phyloP scores from a whole-genome alignment of 169 alveolate genomes.

The Perkinsus olseni region DNA sequence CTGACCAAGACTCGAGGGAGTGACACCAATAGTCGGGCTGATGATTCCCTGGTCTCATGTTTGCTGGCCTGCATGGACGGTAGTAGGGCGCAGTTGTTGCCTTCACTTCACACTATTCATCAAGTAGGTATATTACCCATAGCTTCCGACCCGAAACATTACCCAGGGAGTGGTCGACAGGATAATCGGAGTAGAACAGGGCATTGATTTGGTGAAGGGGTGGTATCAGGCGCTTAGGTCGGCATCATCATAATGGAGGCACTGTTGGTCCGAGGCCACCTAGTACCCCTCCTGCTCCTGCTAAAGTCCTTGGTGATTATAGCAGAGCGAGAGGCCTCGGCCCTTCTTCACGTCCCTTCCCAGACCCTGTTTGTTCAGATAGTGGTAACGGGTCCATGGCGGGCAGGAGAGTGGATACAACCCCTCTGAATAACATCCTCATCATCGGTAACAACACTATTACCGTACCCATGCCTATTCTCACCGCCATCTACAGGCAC shows the following conservation, averaged over 20 bases:
- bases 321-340: too few relatives aligned
- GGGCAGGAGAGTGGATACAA: not conserved
- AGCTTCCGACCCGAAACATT: not conserved
- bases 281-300: too few relatives aligned
- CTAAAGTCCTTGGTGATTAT: too few relatives aligned
- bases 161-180: not conserved
- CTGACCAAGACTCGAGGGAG: not conserved
- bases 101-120: not conserved
- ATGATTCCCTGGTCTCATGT: not conserved
- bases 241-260: too few relatives aligned
- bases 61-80: not conserved
- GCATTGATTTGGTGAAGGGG: too few relatives aligned
- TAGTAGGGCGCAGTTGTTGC: not conserved
- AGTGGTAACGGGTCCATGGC: not conserved
- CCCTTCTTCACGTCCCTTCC: too few relatives aligned
- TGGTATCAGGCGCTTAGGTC: too few relatives aligned
- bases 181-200: too few relatives aligned
- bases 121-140: not conserved
- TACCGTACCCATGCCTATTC: too few relatives aligned
- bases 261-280: too few relatives aligned
- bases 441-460: too few relatives aligned
- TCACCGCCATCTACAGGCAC: slow-evolving; percentile 71
- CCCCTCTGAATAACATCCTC: not conserved
- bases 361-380: too few relatives aligned
- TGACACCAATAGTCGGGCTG: not conserved